Evolutionary conservation across 2,329 filamentous ascomycete species (phyloP).

Genomic region (Dactylonectria estremocensis): DNA sequence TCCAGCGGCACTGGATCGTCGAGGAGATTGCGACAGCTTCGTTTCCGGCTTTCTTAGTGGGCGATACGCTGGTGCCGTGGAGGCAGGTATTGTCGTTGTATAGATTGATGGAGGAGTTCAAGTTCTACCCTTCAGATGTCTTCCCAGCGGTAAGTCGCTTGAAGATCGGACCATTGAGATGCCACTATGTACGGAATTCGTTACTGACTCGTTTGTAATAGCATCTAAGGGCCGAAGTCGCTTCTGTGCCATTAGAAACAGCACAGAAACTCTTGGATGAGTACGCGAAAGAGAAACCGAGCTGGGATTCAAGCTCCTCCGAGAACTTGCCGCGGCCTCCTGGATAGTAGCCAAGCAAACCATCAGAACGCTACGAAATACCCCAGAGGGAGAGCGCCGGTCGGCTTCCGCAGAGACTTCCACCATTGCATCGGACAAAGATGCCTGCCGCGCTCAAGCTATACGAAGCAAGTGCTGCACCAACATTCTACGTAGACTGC

Average conservation of each 20-base stretch:
- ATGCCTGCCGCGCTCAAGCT: background rate
- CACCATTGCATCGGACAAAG: background rate
- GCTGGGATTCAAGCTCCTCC: background rate
- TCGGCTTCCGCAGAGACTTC: constrained; percentile 3
- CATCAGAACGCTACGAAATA: no score
- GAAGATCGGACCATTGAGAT: background rate
- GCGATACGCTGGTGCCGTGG: constrained; percentile 56
- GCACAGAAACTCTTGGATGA: constrained; percentile 5
- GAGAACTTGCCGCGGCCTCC: background rate
- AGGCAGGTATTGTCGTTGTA: constrained; percentile 54
- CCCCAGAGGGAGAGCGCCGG: constrained; percentile 1
- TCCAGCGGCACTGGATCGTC: constrained; percentile 55
- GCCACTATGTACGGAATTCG: background rate
- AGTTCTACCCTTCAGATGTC: constrained; percentile 49
- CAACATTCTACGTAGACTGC: no score
- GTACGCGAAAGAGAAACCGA: background rate
- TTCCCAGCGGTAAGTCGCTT: constrained; percentile 42
- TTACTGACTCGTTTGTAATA: background rate
- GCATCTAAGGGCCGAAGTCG: background rate
- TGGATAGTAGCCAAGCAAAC: no score
- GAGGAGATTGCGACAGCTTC: constrained; percentile 54
- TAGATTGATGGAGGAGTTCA: constrained; percentile 54
- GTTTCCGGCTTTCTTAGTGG: constrained; percentile 52
- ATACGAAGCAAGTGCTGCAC: no score
- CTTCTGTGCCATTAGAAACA: background rate